These are phyloP conservation scores for Suhomyces sp. DNA, from an alignment of 805 yeast species.

Conservation along the genomic window DNA sequence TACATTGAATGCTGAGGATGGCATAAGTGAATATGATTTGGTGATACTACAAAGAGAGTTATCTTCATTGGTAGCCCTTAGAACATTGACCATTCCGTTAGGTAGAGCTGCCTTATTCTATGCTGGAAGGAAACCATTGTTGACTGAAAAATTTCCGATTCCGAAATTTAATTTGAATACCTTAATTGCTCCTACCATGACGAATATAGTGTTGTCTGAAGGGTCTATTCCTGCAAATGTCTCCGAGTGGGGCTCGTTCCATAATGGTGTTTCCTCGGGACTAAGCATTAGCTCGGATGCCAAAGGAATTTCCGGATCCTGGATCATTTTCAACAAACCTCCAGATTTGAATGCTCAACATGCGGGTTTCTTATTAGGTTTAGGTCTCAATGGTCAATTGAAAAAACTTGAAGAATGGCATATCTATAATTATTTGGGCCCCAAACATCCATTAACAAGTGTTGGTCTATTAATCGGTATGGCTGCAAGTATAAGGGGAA, in stretches of 20 bases:
- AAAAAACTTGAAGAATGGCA: constrained; percentile 91
- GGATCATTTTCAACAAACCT: constrained; percentile 89
- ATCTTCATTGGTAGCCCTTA: constrained; percentile 58
- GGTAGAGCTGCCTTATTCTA: constrained; percentile 77
- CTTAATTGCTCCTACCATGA: constrained; percentile 60
- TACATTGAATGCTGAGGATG: constrained; percentile 36
- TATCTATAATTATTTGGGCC: constrained; percentile 87
- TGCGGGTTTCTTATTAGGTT: constrained; percentile 91
- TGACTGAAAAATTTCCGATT: constrained; percentile 81
- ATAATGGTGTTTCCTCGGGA: constrained; percentile 89
- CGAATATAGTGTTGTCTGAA: constrained; percentile 60
- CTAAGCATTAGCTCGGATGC: constrained; percentile 68
- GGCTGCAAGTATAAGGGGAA: constrained; percentile 82
- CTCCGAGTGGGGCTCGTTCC: constrained; percentile 83
- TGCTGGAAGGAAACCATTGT: constrained; percentile 68
- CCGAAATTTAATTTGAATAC: constrained; percentile 73
- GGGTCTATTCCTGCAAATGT: constrained; percentile 49
- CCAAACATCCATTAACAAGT: constrained; percentile 80
- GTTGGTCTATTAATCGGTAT: constrained; percentile 87
- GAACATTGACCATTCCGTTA: constrained; percentile 74
- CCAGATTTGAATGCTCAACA: constrained; percentile 70
- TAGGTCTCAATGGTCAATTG: constrained; percentile 90
- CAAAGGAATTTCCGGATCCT: constrained; percentile 75
- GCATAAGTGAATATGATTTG: constrained; percentile 54
- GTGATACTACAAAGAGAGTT: constrained; percentile 55